phyloP scores from a whole-genome alignment of 2,329 filamentous ascomycete genomes.

The Aspergillus sp. region DNA sequence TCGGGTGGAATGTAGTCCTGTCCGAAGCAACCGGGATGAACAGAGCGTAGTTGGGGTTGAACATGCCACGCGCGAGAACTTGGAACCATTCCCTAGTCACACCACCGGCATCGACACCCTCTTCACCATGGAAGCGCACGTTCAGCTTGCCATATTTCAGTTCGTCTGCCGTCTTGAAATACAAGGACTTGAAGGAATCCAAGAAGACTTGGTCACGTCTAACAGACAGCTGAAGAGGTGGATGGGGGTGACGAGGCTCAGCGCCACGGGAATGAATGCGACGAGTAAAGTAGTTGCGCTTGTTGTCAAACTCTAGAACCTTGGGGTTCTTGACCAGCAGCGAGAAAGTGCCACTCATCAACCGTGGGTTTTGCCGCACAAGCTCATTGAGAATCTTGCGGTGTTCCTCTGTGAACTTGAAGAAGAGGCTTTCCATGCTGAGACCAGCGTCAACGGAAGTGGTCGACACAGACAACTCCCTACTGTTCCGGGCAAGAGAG shows the following conservation, averaged over 20 bases:
- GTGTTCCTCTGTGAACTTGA: constrained; percentile 95
- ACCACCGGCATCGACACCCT: constrained; percentile 95
- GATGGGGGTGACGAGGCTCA: constrained; percentile 70
- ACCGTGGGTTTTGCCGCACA: constrained; percentile 91
- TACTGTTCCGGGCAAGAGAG: constrained; percentile 52
- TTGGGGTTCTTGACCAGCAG: constrained; percentile 97
- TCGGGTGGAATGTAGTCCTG: constrained; percentile 97
- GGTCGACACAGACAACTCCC: constrained; percentile 73
- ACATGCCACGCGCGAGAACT: constrained; percentile 95
- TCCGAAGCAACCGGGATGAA: constrained; percentile 97
- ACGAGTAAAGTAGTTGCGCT: constrained; percentile 97
- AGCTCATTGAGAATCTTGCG: constrained; percentile 97
- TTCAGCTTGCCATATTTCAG: constrained; percentile 99
- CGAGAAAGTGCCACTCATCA: constrained; percentile 98
- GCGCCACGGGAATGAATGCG: constrained; percentile 77
- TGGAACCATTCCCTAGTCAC: constrained; percentile 99
- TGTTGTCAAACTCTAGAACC: constrained; percentile 98
- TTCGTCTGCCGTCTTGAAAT: constrained; percentile 94
- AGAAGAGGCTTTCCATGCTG: constrained; percentile 84
- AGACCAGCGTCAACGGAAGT: constrained; percentile 72
- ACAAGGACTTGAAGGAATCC: constrained; percentile 96
- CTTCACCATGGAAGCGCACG: constrained; percentile 95
- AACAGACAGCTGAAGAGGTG: constrained; percentile 81
- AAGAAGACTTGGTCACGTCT: constrained; percentile 95
- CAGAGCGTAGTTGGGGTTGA: constrained; percentile 94